phyloP scores from a whole-genome alignment of 306 rosid genomes.

The Begonia fuchsioides region DNA sequence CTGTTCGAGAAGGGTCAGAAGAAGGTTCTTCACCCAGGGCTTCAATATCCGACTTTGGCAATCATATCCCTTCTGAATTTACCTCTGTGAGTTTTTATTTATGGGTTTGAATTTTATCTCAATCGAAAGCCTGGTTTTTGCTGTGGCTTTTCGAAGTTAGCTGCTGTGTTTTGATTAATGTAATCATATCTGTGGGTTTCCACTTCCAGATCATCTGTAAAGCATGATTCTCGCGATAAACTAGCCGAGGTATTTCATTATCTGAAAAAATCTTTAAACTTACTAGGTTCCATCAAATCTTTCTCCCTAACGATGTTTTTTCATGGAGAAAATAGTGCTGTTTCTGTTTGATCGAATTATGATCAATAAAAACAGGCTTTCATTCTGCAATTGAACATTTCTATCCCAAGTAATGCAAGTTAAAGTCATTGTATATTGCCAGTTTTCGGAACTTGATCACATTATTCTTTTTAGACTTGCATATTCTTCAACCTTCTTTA shows the following conservation, averaged over 20 bases:
- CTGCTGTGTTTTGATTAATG: conserved; percentile 8
- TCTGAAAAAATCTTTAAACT: too few relatives aligned
- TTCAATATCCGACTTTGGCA: conserved; percentile 70
- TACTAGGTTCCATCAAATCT: too few relatives aligned
- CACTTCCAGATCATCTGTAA: conserved; percentile 32
- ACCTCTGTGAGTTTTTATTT: conserved; percentile 31
- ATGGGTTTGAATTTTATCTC: conserved; percentile 8
- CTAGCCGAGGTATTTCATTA: conserved; percentile 39
- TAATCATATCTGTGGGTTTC: conserved; percentile 33
- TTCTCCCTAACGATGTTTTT: too few relatives aligned
- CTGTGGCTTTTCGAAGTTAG: not conserved
- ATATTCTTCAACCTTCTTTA: too few relatives aligned
- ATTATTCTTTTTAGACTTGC: too few relatives aligned
- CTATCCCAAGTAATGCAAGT: too few relatives aligned
- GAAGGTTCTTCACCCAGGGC: conserved; percentile 83
- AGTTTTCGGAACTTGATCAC: too few relatives aligned
- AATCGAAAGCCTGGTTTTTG: not conserved
- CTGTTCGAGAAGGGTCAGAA: conserved; percentile 78
- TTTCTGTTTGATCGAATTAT: too few relatives aligned
- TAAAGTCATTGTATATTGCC: too few relatives aligned
- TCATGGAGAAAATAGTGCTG: too few relatives aligned
- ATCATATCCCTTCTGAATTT: conserved; percentile 36
- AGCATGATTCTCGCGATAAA: conserved; percentile 34
- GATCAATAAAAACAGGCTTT: too few relatives aligned
- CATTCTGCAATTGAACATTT: too few relatives aligned